Evolutionary conservation across 176 grass and related monocot species (phyloP), one percentile per base, ranked within the genome.

Genomic region (Eragrostis nindensis): DNA sequence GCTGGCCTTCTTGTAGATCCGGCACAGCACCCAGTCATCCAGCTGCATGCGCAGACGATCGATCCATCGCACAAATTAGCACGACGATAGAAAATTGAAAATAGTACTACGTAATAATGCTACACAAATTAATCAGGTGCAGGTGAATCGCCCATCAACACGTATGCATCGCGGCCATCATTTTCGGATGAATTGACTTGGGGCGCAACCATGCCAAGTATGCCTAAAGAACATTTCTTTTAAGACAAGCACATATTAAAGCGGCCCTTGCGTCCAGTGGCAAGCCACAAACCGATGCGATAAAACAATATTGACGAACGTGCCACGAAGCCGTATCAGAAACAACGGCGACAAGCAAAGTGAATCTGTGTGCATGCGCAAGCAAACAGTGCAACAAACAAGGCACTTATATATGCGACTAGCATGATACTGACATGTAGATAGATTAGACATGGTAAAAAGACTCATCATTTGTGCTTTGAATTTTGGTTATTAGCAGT

Each of bases 1-100:
- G 78, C 70, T 86, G 45, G 76, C 80, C 88, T 93, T 98, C 80
- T 89, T 93, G 87, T 94, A 98, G 85, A 98, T 98, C 67, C 95
- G 92, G 71, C 95, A 98, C 68, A 98, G 88, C 84, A 98, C 95
- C 90, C 90, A 95, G 74, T 98, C 95, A 68, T 98, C 95, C 72
- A 98, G 77, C 95, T 90, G 87, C 64, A 81, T 11, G 11, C 16
- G 29, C 10, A 75, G 11, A 26, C 12, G 14, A 80, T 49, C 16
- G 3, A 36, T 36, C n/a, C 2, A 82, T 25, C 48, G 24, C 71
- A 68, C n/a, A 12, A 38, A 60, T 39, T 62, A 36, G 38, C 3
- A 73, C 4, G 11, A 44, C 1, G 0, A 29, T 30, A 55, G 7
- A 22, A 47, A 41, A 69, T 21, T 7, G 38, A 36, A 36, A 36